A percentile compares a stretch with the other conserved stretches of the same genome.
Conservation (phyloP, 1,139 yeast species). For the Sporopachydermia cereana region DNA sequence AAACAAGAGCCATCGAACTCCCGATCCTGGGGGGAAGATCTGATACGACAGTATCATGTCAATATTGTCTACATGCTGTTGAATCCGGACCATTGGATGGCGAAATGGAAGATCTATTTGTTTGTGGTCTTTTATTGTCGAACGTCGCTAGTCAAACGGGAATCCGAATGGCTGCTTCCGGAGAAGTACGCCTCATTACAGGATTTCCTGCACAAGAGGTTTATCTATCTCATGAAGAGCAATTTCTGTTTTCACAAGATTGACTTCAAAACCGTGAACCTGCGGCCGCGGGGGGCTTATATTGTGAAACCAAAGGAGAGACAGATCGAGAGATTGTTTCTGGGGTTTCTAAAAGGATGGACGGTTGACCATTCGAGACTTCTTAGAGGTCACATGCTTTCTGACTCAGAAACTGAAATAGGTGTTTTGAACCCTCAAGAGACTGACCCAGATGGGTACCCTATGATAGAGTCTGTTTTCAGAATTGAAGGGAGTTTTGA, state of each 20-base stretch:
- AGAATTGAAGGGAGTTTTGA: constrained; percentile 6
- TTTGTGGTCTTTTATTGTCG: background rate
- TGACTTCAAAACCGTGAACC: too few relatives aligned
- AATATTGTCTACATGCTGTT: too few relatives aligned
- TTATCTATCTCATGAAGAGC: background rate
- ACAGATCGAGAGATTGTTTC: too few relatives aligned
- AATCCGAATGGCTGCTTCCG: background rate
- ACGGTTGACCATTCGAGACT: constrained; percentile 7
- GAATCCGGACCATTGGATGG: background rate
- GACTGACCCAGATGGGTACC: background rate
- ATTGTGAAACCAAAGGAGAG: too few relatives aligned
- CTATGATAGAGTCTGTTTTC: background rate
- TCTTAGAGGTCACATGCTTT: constrained; percentile 6
- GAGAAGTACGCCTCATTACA: background rate
- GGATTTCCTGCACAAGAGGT: background rate
- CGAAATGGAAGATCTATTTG: background rate
- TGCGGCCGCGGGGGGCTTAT: too few relatives aligned
- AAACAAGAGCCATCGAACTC: too few relatives aligned
- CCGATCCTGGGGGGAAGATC: too few relatives aligned
- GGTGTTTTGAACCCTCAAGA: background rate
- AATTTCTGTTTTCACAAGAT: background rate
- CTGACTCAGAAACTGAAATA: constrained; percentile 5
- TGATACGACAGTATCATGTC: too few relatives aligned
- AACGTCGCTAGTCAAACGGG: background rate
- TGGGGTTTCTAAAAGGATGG: background rate